A percentile compares a stretch with the other conserved stretches of the same genome.
phyloP scores from a whole-genome alignment of 805 yeast species.

The Pichia scutulata region DNA sequence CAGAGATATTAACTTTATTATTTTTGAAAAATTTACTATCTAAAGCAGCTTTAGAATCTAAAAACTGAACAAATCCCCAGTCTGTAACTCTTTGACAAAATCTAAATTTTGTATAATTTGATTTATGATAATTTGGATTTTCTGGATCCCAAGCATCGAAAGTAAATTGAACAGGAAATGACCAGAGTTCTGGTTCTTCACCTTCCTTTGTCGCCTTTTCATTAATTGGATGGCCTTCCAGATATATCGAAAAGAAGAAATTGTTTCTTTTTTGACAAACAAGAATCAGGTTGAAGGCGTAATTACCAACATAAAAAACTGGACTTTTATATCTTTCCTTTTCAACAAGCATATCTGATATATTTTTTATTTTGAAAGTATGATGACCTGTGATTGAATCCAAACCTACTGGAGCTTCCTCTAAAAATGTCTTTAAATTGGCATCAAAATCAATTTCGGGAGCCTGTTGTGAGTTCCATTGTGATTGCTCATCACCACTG shows the following conservation, averaged over 20 bases:
- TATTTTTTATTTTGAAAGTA: conserved; percentile 35
- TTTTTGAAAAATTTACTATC: conserved; percentile 32
- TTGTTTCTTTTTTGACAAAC: conserved; percentile 6
- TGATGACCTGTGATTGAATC: conserved; percentile 23
- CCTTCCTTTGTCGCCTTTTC: conserved; percentile 14
- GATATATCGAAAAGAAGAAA: conserved; percentile 61
- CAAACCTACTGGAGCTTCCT: conserved; percentile 28
- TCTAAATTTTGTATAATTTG: conserved; percentile 68
- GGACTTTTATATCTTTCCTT: conserved; percentile 33
- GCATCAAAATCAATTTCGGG: not conserved
- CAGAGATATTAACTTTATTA: conserved; percentile 62
- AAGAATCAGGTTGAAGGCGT: conserved; percentile 4
- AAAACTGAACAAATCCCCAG: conserved; percentile 90
- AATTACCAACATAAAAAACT: conserved; percentile 47
- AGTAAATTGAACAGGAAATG: conserved; percentile 86
- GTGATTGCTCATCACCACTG: not conserved
- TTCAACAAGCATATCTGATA: conserved; percentile 23
- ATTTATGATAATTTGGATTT: conserved; percentile 51
- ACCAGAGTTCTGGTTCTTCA: conserved; percentile 47
- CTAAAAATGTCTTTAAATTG: not conserved
- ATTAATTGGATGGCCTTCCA: conserved; percentile 58
- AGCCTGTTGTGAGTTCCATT: not conserved
- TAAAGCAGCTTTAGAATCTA: conserved; percentile 43
- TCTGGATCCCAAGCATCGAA: conserved; percentile 78
- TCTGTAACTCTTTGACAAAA: conserved; percentile 72